Conservation (phyloP, 495 filamentous ascomycete genomes). For the Letharia lupina region DNA sequence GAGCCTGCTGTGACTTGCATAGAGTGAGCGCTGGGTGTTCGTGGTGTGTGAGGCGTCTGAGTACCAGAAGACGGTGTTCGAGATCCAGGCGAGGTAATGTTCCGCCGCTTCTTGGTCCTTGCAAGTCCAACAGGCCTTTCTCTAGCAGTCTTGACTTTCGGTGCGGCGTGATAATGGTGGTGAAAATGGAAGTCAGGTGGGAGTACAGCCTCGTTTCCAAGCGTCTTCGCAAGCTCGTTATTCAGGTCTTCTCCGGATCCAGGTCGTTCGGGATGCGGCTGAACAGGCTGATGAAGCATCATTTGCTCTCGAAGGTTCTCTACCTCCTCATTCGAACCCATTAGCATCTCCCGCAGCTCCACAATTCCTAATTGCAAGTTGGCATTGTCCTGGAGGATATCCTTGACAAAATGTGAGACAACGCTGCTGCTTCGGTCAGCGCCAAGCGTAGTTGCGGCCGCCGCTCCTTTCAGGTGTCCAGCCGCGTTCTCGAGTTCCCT, state of each 20-base stretch:
- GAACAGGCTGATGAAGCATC: conserved; percentile 61
- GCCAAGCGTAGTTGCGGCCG: conserved; percentile 53
- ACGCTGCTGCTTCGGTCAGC: conserved; percentile 54
- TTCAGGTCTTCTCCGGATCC: conserved; percentile 43
- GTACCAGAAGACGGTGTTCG: conserved; percentile 48
- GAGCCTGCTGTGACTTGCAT: conserved; percentile 40
- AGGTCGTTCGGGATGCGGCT: conserved; percentile 34
- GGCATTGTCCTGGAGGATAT: conserved; percentile 91
- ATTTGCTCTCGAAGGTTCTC: conserved; percentile 77
- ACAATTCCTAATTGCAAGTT: conserved; percentile 83
- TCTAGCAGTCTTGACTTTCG: conserved; percentile 37
- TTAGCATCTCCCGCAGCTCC: conserved; percentile 83
- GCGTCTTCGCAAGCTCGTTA: conserved; percentile 57
- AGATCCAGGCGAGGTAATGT: conserved; percentile 46
- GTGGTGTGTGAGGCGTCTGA: conserved; percentile 35
- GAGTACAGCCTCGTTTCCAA: conserved; percentile 33
- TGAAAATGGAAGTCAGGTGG: conserved; percentile 81
- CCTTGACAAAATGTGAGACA: conserved; percentile 87
- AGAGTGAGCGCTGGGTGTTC: conserved; percentile 36
- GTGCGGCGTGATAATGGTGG: conserved; percentile 75
- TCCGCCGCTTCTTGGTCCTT: conserved; percentile 64
- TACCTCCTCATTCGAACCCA: conserved; percentile 90
- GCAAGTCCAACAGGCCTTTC: conserved; percentile 43
- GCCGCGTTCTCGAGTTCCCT: conserved; percentile 68
- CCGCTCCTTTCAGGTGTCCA: conserved; percentile 68